Base-by-base conservation (phyloP, 2,329 filamentous ascomycete species). In the Diplodia sapinea region DNA sequence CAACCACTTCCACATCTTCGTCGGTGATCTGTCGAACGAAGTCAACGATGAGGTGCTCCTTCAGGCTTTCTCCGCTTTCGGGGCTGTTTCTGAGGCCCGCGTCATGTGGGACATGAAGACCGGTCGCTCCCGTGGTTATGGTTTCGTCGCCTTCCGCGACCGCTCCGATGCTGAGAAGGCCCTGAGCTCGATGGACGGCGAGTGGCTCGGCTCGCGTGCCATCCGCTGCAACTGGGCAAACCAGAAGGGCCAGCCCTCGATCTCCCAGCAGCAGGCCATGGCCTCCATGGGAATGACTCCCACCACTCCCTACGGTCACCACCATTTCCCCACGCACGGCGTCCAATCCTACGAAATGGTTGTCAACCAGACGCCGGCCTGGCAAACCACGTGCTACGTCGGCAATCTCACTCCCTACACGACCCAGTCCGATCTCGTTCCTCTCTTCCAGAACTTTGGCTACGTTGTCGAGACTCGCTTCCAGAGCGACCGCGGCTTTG, bases 71-170 rank as follows among this genome's bases (percentile, higher is more conserved):
- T 96, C 93, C 57, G 93, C 93, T 54, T 99, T 98, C 79, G 95
- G 95, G 50, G 92, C 89, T 13, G 94, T 99, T 59, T 99, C 95
- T 2, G 95, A 99, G 81, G 95, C 95, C 69, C 93, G 95, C 75
- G 95, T 99, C 71, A 99, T 99, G 95, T 99, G 95, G 95, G 95
- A 99, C 80, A 99, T 99, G 95, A 99, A 99, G 87, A 99, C 95
- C 43, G 95, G 95, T 72, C 90, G 95, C 71, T 98, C 95, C 72
- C 92, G 95, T 78, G 95, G 95, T 69, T 99, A 99, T 77, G 95
- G 95, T 13, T 99, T 99, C 77, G 94, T 98, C 73, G 95, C 95
- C 61, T 99, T 96, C 87, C 91, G 94, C 70, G 95, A 99, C 71
- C 92, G 94, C 71, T 83, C 87, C 43, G 95, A 99, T 76, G 95